Evolutionary conservation across 2,329 filamentous ascomycete species (phyloP).

Genomic region (Beauveria bassiana): DNA sequence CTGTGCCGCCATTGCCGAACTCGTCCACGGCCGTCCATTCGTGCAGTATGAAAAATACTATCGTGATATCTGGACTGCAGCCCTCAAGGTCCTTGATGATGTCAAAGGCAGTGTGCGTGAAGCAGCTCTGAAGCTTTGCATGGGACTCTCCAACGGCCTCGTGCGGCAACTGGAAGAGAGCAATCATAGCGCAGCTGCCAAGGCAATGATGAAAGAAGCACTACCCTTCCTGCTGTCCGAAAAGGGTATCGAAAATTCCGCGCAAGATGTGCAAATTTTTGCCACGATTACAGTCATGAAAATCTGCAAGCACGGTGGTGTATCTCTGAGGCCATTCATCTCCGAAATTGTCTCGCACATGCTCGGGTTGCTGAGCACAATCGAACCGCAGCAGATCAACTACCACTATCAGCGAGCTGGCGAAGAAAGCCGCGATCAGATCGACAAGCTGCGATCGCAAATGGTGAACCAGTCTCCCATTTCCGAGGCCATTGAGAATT

Average conservation of each 20-base stretch:
- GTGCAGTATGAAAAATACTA: conserved; percentile 77
- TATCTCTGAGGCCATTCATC: conserved; percentile 70
- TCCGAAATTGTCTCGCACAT: conserved; percentile 74
- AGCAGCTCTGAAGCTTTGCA: conserved; percentile 74
- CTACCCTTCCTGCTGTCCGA: conserved; percentile 86
- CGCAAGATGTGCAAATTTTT: conserved; percentile 79
- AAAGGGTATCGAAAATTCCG: conserved; percentile 81
- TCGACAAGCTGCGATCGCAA: conserved; percentile 78
- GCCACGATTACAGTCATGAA: conserved; percentile 77
- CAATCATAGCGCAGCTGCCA: conserved; percentile 60
- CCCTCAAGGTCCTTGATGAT: conserved; percentile 89
- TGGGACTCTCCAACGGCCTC: conserved; percentile 75
- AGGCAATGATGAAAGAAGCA: conserved; percentile 75
- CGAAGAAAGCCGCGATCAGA: conserved; percentile 78
- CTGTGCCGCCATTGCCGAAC: conserved; percentile 80
- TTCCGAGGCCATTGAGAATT: conserved; percentile 85
- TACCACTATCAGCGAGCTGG: conserved; percentile 88
- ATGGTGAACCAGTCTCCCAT: conserved; percentile 81
- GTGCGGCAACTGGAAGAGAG: conserved; percentile 80
- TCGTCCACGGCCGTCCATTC: conserved; percentile 73
- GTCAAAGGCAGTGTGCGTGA: conserved; percentile 85
- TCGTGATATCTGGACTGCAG: conserved; percentile 73
- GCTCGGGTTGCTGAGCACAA: conserved; percentile 72
- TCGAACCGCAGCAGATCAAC: conserved; percentile 85
- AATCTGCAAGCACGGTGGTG: conserved; percentile 83